Evolutionary conservation across 306 rosid species (phyloP), one percentile per base, ranked within the genome.

Genomic region (Cucurbita maxima): DNA sequence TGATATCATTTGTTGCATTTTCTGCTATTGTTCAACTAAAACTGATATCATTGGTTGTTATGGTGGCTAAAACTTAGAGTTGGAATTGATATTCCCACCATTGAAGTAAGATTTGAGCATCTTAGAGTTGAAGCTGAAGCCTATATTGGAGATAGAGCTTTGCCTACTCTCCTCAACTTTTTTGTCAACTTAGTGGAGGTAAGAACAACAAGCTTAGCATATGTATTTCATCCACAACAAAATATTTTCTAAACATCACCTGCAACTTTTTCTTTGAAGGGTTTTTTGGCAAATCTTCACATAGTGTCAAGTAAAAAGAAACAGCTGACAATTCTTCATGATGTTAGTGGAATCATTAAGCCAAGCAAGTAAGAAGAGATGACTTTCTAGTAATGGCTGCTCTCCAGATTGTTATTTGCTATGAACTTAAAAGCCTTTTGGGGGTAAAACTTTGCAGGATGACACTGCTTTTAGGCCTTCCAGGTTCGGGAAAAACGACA

Each of bases 391-490:
- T 43, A 18, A 64, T 10, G 10, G 1, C 20, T 67, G 34, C 54
- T 67, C 37, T 44, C 12, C 14, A 67, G 40, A 67, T 20, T 45
- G 37, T 22, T 45, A 22, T 37, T 20, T 22, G 41, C 30, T n/a
- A 41, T 63, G 71, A 63, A 41, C 19, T 52, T 22, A 5, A 11
- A n/a, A 57, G 3, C 15, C 11, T 10, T 69, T 57, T 25, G 40
- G 41, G 18, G 43, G 38, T 76, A 69, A 16, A 37, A 36, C 20
- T 30, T 37, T 55, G 43, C 67, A 84, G 88, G 74, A 75, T 85
- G 81, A 69, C 86, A 50, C 81, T 85, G 79, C 77, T 85, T 3
- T 85, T 85, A 75, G 88, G 88, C 38, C 88, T 86, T 37, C 88
- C 88, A 20, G 78, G 79, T 71, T 85, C 88, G 0, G 84, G 88